Percentiles rank a stretch among this genome's conserved stretches.
phyloP scores from a whole-genome alignment of 805 yeast genomes.

The Starmerella potacharoeniae region DNA sequence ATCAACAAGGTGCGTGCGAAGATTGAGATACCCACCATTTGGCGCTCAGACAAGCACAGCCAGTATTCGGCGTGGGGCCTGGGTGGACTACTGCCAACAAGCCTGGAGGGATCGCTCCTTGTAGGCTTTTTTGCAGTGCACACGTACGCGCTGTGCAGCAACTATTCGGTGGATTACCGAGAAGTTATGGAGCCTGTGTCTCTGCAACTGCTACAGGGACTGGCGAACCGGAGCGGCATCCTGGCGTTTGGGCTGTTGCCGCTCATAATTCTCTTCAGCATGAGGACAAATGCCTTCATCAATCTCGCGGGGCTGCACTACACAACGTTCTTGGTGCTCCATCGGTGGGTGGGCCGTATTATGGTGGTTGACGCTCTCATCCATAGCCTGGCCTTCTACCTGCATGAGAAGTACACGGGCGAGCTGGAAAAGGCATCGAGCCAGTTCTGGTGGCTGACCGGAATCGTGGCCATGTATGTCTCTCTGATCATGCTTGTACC shows the following conservation, averaged over 20 bases:
- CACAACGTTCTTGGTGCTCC: slow-evolving; percentile 12
- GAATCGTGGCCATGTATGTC: slow-evolving; percentile 6
- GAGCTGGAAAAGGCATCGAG: neutral
- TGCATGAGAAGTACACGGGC: slow-evolving; percentile 2
- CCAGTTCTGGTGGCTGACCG: slow-evolving; percentile 13
- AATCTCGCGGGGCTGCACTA: slow-evolving; percentile 6
- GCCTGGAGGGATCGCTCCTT: slow-evolving; percentile 5
- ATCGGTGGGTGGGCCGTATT: slow-evolving; percentile 16
- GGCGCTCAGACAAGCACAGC: slow-evolving; percentile 4
- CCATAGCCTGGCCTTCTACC: slow-evolving; percentile 13
- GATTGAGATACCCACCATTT: slow-evolving; percentile 8
- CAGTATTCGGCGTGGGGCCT: slow-evolving; percentile 9
- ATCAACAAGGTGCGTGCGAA: neutral
- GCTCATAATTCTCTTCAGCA: slow-evolving; percentile 9
- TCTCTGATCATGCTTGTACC: neutral
- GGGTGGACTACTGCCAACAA: slow-evolving; percentile 11
- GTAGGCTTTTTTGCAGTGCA: slow-evolving; percentile 11
- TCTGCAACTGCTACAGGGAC: slow-evolving; percentile 8
- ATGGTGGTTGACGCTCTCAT: slow-evolving; percentile 12
- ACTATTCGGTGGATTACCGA: slow-evolving; percentile 9
- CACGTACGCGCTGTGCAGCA: neutral
- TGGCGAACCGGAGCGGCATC: slow-evolving; percentile 18
- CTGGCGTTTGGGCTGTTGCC: slow-evolving; percentile 15
- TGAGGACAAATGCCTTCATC: slow-evolving; percentile 7
- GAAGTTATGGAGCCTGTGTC: slow-evolving; percentile 9